phyloP scores from a whole-genome alignment of 345 rosid species.

The Camelina laxa region DNA sequence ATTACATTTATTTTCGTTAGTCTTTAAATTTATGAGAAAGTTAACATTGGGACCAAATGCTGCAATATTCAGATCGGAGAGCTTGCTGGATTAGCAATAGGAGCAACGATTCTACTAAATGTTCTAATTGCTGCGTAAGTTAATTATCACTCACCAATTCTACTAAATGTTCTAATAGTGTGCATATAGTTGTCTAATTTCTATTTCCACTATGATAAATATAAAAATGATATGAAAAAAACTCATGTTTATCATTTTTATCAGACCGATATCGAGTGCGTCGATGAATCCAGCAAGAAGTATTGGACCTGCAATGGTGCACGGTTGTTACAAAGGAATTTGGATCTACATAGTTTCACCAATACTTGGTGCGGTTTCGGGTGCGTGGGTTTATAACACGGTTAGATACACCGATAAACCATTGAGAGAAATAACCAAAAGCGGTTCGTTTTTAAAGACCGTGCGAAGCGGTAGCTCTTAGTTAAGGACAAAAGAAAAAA shows the following conservation, averaged over 20 bases:
- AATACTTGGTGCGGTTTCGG: conserved; percentile 65
- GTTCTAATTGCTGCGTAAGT: conserved; percentile 85
- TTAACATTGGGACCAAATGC: background rate
- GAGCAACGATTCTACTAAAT: conserved; percentile 80
- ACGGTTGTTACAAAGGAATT: conserved; percentile 52
- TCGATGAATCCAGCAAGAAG: conserved; percentile 91
- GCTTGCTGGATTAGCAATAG: conserved; percentile 90
- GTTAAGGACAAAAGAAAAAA: background rate
- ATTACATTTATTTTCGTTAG: background rate
- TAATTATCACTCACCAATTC: background rate
- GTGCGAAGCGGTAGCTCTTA: conserved; percentile 25
- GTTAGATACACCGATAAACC: conserved; percentile 84
- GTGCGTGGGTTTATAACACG: conserved; percentile 76
- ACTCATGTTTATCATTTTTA: background rate
- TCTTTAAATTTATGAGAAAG: conserved; percentile 13
- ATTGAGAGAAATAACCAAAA: conserved; percentile 58
- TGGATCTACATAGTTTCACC: conserved; percentile 75
- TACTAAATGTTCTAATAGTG: background rate
- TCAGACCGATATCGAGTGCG: conserved; percentile 77
- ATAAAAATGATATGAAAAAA: background rate
- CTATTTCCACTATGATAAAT: background rate
- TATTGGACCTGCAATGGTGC: conserved; percentile 84
- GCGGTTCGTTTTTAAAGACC: conserved; percentile 54
- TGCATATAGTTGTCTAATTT: background rate
- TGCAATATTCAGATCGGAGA: conserved; percentile 71